Conservation (phyloP, 75 land plant genomes). For the Cryptomeria japonica region DNA sequence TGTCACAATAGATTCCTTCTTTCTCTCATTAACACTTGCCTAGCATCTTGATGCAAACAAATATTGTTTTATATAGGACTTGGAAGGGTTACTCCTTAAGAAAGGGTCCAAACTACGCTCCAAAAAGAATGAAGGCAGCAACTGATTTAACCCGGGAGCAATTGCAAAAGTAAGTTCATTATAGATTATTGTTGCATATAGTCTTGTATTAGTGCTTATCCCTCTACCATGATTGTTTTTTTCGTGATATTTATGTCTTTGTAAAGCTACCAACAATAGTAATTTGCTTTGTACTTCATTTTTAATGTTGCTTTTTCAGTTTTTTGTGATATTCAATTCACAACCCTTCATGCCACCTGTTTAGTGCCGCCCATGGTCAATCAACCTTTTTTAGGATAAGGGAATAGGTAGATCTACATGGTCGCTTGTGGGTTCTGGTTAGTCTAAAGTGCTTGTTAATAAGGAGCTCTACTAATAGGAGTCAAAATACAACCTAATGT, state of each 20-base stretch:
- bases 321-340: neutral
- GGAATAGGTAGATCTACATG: neutral
- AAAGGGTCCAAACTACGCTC: slow-evolving; percentile 84
- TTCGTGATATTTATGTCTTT: neutral
- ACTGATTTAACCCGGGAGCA: slow-evolving; percentile 91
- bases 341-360: neutral
- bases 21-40: neutral
- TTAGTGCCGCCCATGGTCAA: neutral
- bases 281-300: neutral
- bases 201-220: neutral
- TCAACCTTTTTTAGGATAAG: neutral
- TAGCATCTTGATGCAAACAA: slow-evolving; percentile 3
- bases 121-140: slow-evolving; percentile 71
- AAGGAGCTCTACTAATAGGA: neutral
- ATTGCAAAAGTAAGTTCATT: slow-evolving; percentile 61
- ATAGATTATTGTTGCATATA: neutral
- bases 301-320: neutral
- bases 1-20: neutral
- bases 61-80: slow-evolving; percentile 35
- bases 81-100: slow-evolving; percentile 74
- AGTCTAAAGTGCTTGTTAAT: neutral
- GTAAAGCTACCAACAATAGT: neutral
- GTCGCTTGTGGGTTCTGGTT: neutral
- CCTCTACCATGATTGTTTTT: neutral
- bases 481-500: neutral